Evolutionary conservation across 176 grass and related monocot genomes (phyloP).

Genomic region (Saccharum spontaneum): DNA sequence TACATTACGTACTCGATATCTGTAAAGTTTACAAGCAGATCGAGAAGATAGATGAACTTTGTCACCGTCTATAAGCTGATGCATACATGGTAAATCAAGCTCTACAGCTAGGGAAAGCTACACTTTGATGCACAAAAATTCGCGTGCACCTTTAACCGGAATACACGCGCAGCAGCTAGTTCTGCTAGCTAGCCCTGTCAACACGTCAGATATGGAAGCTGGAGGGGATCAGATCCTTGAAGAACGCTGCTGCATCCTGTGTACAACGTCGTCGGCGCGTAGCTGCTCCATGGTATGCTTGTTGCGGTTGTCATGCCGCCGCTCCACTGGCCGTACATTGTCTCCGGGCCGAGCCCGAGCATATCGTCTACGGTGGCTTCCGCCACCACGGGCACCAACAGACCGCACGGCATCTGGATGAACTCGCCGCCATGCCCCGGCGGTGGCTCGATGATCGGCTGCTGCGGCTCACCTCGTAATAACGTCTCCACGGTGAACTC

Average conservation of each 20-base stretch:
- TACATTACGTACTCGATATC: no score
- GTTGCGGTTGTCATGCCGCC: background rate
- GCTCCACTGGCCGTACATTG: background rate
- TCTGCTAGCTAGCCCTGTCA: background rate
- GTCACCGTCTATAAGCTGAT: background rate
- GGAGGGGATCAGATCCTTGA: background rate
- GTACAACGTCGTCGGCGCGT: background rate
- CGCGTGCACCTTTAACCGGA: background rate
- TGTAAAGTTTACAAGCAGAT: background rate
- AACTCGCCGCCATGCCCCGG: background rate
- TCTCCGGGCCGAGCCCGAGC: background rate
- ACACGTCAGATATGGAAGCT: background rate
- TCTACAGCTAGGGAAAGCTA: background rate
- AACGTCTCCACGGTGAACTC: no score
- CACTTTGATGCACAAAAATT: background rate
- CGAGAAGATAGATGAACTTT: background rate
- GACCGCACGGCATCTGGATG: background rate
- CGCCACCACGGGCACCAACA: no score
- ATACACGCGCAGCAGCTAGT: background rate
- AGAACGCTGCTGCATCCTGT: background rate
- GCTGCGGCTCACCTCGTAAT: background rate
- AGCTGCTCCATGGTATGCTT: background rate
- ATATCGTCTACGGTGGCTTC: no score
- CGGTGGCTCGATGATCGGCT: no score
- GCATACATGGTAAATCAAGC: background rate